These are phyloP conservation scores for Alloteropsis angusta DNA, from an alignment of 202 grass and related monocot genomes.

Conservation along the genomic window DNA sequence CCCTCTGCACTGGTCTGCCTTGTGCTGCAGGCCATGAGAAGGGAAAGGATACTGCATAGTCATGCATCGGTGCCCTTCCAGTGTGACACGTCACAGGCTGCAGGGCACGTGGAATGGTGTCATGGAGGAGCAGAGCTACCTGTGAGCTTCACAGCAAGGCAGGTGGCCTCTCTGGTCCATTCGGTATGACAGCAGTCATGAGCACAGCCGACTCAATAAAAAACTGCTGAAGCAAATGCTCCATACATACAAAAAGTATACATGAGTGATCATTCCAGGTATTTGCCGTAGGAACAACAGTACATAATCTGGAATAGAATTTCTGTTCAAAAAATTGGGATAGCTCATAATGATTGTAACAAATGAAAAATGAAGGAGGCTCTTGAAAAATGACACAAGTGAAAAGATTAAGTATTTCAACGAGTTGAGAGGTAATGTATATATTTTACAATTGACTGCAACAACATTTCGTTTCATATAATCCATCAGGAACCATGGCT, in stretches of 20 bases:
- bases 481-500: background rate
- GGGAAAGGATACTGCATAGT: background rate
- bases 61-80: background rate
- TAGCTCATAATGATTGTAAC: background rate
- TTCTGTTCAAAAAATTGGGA: background rate
- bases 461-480: background rate
- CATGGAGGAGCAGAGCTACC: background rate
- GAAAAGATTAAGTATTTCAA: background rate
- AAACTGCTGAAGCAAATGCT: background rate
- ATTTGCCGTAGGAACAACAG: background rate
- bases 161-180: background rate
- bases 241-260: background rate
- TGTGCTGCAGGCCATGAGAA: background rate
- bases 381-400: background rate
- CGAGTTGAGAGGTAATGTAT: background rate
- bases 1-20: background rate
- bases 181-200: no score
- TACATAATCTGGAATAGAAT: background rate
- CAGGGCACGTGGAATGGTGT: background rate
- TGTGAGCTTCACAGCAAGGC: slow-evolving; percentile 1
- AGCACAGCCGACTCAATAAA: background rate
- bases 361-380: background rate
- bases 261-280: background rate
- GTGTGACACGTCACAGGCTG: background rate
- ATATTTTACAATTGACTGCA: background rate